Evolutionary conservation across 2,329 filamentous ascomycete genomes (phyloP).

Genomic region (Aspergillaceae sp.): DNA sequence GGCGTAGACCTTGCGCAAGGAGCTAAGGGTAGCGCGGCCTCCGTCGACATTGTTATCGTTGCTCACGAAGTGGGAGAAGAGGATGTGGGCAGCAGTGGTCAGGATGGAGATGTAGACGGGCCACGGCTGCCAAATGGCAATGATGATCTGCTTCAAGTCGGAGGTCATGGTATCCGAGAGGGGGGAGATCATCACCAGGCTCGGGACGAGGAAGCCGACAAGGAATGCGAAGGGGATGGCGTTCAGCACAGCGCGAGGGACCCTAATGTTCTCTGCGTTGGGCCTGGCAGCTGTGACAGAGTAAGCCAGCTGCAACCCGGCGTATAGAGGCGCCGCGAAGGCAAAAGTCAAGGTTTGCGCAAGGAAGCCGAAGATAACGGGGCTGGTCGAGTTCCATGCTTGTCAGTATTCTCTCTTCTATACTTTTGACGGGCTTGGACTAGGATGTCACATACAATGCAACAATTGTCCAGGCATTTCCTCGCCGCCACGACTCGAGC

Average conservation of each 20-base stretch:
- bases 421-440: not conserved
- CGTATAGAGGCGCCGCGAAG: conserved; percentile 37
- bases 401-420: conserved; percentile 1
- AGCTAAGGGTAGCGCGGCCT: conserved; percentile 19
- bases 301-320: conserved; percentile 35
- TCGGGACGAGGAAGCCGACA: conserved; percentile 39
- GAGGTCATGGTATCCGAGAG: conserved; percentile 31
- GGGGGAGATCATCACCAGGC: conserved; percentile 37
- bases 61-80: conserved; percentile 16
- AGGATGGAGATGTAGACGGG: conserved; percentile 39
- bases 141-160: conserved; percentile 40
- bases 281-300: conserved; percentile 34
- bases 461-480: conserved; percentile 34
- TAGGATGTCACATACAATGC: conserved; percentile 30
- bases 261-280: conserved; percentile 24
- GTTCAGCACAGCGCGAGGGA: conserved; percentile 23
- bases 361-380: conserved; percentile 30
- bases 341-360: conserved; percentile 39
- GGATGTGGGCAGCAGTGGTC: conserved; percentile 22
- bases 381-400: conserved; percentile 16
- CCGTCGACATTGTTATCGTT: conserved; percentile 15
- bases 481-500: conserved; percentile 38
- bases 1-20: conserved; percentile 33
- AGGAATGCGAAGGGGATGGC: conserved; percentile 35
- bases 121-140: conserved; percentile 45